These are phyloP conservation scores for Annona cherimola DNA, from an alignment of 164 flowering plant genomes.

Conservation along the genomic window DNA sequence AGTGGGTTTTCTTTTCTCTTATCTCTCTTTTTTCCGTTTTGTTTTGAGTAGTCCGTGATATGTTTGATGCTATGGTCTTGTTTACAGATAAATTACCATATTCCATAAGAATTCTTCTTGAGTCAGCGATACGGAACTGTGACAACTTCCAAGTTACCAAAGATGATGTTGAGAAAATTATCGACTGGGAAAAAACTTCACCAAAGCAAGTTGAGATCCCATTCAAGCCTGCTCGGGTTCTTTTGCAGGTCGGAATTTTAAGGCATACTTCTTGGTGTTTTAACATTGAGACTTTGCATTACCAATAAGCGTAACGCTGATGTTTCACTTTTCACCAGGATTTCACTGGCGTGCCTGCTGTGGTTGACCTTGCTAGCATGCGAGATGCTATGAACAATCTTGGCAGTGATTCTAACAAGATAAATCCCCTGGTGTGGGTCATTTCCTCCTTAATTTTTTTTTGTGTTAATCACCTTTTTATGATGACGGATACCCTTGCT, in stretches of 20 bases:
- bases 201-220: slow-evolving; percentile 95
- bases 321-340: slow-evolving; percentile 38
- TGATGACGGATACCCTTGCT: background rate
- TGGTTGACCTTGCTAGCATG: slow-evolving; percentile 98
- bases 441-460: background rate
- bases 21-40: too few species aligned
- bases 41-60: too few species aligned
- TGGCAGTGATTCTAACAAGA: slow-evolving; percentile 81
- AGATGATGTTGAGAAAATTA: slow-evolving; percentile 88
- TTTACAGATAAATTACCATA: slow-evolving; percentile 74
- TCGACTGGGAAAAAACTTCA: slow-evolving; percentile 90
- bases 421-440: slow-evolving; percentile 76
- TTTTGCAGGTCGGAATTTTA: slow-evolving; percentile 40
- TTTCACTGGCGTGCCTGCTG: slow-evolving; percentile 98
- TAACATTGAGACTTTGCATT: slow-evolving; percentile 10
- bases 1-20: too few species aligned
- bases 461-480: background rate
- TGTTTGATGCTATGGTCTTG: background rate
- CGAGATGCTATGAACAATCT: slow-evolving; percentile 94
- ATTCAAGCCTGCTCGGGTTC: slow-evolving; percentile 96
- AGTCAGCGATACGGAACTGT: slow-evolving; percentile 90
- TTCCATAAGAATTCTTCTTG: slow-evolving; percentile 78
- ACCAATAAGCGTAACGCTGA: slow-evolving; percentile 16
- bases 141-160: slow-evolving; percentile 86
- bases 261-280: background rate